Evolutionary conservation across 2,329 filamentous ascomycete genomes (phyloP).

Genomic region (Colletotrichum tamarilloi): DNA sequence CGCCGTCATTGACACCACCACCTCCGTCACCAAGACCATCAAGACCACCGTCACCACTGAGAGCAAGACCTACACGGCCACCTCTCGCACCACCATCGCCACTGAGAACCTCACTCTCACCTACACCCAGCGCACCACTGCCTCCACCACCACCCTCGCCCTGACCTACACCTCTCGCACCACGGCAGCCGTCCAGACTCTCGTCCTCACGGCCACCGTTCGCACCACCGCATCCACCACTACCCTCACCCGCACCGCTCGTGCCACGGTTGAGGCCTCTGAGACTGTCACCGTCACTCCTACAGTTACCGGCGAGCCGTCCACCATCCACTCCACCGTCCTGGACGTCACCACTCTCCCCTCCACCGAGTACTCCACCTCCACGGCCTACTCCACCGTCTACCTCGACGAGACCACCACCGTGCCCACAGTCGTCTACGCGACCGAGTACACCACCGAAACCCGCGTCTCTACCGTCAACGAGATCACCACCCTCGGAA

Average conservation of each 20-base stretch:
- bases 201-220: neutral
- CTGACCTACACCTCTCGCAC: constrained; percentile 3
- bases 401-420: constrained; percentile 11
- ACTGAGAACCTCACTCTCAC: constrained; percentile 15
- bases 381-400: neutral
- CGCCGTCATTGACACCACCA: constrained; percentile 39
- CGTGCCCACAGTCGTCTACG: neutral
- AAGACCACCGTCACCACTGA: constrained; percentile 9
- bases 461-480: neutral
- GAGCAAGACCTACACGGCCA: constrained; percentile 4
- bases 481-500: constrained; percentile 2
- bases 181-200: neutral
- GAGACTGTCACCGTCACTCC: constrained; percentile 3
- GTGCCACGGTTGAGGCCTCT: constrained; percentile 2
- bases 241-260: constrained; percentile 11
- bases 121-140: constrained; percentile 5
- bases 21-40: neutral
- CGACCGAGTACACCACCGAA: neutral
- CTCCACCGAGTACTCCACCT: neutral
- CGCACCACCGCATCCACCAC: constrained; percentile 4
- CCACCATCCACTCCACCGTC: neutral
- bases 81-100: constrained; percentile 5
- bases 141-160: neutral
- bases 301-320: constrained; percentile 2
- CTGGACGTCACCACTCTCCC: constrained; percentile 9